These are phyloP conservation scores for Luzula sylvatica DNA, from an alignment of 176 grass and related monocot species.

Conservation along the genomic window DNA sequence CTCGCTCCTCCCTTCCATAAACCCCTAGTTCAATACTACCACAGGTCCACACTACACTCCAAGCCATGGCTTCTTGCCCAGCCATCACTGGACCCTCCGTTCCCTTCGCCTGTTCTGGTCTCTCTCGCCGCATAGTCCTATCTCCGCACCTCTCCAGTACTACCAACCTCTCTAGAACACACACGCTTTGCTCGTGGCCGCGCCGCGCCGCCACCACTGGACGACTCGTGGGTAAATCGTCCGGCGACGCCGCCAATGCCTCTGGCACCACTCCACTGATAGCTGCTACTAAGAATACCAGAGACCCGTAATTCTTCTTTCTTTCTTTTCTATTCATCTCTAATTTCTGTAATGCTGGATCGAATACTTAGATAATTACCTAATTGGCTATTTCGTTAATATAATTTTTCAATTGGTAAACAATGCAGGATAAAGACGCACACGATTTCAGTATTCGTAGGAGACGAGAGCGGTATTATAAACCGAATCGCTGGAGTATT, in stretches of 20 bases:
- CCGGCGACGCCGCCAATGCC: neutral
- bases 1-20: too few species aligned
- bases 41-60: too few species aligned
- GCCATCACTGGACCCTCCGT: conserved; percentile 3
- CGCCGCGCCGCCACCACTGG: neutral
- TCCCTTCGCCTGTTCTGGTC: neutral
- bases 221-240: conserved; percentile 4
- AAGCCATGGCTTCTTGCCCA: neutral
- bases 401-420: too few species aligned
- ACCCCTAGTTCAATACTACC: too few species aligned
- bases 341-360: neutral
- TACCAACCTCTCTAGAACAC: neutral
- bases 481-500: conserved; percentile 95
- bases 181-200: neutral
- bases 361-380: too few species aligned
- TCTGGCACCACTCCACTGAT: neutral
- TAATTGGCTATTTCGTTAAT: too few species aligned
- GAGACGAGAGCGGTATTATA: conserved; percentile 97
- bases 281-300: neutral
- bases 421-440: conserved; percentile 54
- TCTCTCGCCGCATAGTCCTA: conserved; percentile 2
- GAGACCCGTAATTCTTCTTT: conserved; percentile 14
- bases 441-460: conserved; percentile 91
- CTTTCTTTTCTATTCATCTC: neutral
- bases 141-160: neutral